Evolutionary conservation across 208 protist genomes (phyloP).

Genomic region (Trypanosoma platydactyli): DNA sequence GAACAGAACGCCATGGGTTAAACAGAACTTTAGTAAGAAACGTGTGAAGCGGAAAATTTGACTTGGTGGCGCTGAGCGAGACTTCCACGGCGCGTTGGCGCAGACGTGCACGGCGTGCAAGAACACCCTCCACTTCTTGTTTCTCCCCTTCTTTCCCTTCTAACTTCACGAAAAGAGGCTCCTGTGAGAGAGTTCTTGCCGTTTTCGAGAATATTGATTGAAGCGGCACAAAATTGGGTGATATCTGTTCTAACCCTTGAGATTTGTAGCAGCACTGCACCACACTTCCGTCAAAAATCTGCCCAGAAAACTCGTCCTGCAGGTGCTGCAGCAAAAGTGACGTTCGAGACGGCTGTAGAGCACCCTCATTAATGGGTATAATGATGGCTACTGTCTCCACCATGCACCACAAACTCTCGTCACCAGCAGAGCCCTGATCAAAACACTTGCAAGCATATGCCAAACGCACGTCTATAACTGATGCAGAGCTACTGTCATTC

Average conservation of each 20-base stretch:
- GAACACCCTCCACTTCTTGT: background rate
- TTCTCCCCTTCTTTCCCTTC: background rate
- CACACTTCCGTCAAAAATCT: conserved; percentile 69
- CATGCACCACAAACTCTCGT: conserved; percentile 9
- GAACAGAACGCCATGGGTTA: conserved; percentile 21
- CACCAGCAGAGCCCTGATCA: background rate
- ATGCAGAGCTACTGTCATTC: background rate
- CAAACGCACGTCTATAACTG: conserved; percentile 20
- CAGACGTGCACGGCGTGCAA: background rate
- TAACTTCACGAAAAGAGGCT: conserved; percentile 15
- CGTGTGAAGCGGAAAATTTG: conserved; percentile 24
- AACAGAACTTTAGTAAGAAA: conserved; percentile 12
- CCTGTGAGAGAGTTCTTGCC: conserved; percentile 13
- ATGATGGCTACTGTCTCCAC: conserved; percentile 20
- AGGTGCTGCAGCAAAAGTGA: conserved; percentile 56
- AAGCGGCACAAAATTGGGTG: background rate
- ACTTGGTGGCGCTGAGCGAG: background rate
- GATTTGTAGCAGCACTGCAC: conserved; percentile 38
- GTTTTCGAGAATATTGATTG: conserved; percentile 13
- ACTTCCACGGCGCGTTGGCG: conserved; percentile 4
- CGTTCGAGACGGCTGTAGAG: conserved; percentile 26
- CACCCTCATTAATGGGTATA: conserved; percentile 13
- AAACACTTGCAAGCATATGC: conserved; percentile 11
- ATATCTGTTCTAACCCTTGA: background rate
- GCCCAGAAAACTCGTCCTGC: conserved; percentile 57